Base-by-base conservation (phyloP, 306 rosid genomes). In the Styphnolobium japonicum region DNA sequence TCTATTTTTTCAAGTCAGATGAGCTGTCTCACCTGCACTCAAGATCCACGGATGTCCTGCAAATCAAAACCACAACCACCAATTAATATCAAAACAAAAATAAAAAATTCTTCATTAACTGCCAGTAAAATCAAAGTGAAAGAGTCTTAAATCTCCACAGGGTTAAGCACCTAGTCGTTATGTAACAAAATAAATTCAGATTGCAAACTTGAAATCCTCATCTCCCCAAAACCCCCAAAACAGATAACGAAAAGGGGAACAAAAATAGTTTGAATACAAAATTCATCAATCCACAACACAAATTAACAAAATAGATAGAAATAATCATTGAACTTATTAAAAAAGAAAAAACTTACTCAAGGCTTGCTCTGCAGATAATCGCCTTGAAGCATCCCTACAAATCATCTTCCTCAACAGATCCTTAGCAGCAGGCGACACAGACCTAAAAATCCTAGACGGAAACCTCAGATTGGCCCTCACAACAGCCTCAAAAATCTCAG, bases 401-500 rank as follows among this genome's bases (percentile, higher is more conserved):
- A 95, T 84, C 97, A 95, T 91, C 82, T 91, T 95, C 86, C 91
- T 85, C 78, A 95, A n/a, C 8, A 95, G 85, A 85, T 95, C 98
- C 82, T 95, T 95, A 0, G 96, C 97, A 29, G 82, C 69, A 1
- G 96, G 75, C 0, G 98, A 92, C 4, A 91, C 90, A 1, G 86
- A 78, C 63, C 96, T 75, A 76, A 95, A 95, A 58, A 85, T 49
- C 85, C 93, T 88, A 0, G 93, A 77, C 5, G 98, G 98, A 21
- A 95, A 92, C 63, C 98, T 86, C 10, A 95, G 84, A 57, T 92
- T 90, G 7, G 85, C 98, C 71, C 98, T 88, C 36, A 90, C 48
- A 8, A 95, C 98, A 0, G 93, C 85, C 74, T 95, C 92, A 31
- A 95, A 92, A 5, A 92, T 88, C 81, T 92, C 97, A 0, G 74